Conservation (phyloP, 1,139 yeast genomes). For the Debaryomyces robertsiae region DNA sequence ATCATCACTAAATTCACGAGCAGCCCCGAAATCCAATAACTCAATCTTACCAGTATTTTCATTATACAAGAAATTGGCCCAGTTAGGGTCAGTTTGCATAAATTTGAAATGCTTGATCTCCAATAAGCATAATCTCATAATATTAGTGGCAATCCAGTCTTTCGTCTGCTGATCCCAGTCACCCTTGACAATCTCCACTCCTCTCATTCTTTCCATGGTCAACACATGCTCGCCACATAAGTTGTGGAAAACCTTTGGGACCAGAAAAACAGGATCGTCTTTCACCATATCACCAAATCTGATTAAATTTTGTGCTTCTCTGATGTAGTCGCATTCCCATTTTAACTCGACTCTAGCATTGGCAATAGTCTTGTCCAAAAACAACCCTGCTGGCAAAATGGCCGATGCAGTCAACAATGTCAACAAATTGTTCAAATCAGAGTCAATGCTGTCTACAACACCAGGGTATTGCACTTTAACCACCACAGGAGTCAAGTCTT, state of each 20-base stretch:
- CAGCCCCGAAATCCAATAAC: conserved; percentile 92
- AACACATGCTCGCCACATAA: conserved; percentile 81
- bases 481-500: conserved; percentile 74
- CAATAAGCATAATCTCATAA: conserved; percentile 82
- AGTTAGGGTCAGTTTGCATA: conserved; percentile 99
- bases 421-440: conserved; percentile 84
- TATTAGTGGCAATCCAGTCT: conserved; percentile 79
- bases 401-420: conserved; percentile 84
- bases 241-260: conserved; percentile 79
- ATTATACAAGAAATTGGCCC: conserved; percentile 96
- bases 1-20: conserved; percentile 68
- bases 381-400: conserved; percentile 86
- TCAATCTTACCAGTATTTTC: conserved; percentile 67
- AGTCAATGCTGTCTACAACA: conserved; percentile 90
- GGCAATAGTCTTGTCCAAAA: conserved; percentile 87
- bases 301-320: conserved; percentile 83
- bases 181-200: conserved; percentile 79
- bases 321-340: conserved; percentile 95
- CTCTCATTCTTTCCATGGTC: conserved; percentile 89
- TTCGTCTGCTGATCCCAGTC: conserved; percentile 72
- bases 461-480: conserved; percentile 98
- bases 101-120: conserved; percentile 84
- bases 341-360: conserved; percentile 91
- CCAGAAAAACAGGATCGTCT: conserved; percentile 71
- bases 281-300: conserved; percentile 63